phyloP scores from a whole-genome alignment of 495 filamentous ascomycete genomes.

The Penicillium arizonense region DNA sequence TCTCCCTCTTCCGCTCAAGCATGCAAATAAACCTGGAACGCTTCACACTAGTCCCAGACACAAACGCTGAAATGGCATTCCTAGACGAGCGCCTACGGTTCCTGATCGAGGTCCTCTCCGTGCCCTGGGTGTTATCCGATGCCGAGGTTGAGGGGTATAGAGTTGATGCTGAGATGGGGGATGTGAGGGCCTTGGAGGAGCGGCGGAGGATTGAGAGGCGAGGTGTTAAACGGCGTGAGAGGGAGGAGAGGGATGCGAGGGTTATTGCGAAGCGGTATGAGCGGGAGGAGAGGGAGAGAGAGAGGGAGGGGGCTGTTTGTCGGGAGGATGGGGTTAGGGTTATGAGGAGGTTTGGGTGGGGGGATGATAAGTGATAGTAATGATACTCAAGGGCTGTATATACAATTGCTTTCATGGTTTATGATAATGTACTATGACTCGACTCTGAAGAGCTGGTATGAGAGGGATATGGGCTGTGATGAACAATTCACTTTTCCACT shows the following conservation, averaged over 20 bases:
- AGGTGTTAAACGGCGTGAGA: conserved; percentile 32
- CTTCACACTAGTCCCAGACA: conserved; percentile 55
- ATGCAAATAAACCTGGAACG: conserved; percentile 72
- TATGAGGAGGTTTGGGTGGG: conserved; percentile 29
- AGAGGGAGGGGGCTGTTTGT: conserved; percentile 31
- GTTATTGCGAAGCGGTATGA: conserved; percentile 39
- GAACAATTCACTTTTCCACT: not conserved
- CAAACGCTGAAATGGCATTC: conserved; percentile 75
- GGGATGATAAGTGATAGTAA: not conserved
- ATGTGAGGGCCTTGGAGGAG: conserved; percentile 36
- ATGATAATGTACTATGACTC: too few species aligned
- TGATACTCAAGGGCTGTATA: too few species aligned
- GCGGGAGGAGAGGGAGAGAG: conserved; percentile 37
- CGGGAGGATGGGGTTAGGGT: conserved; percentile 32
- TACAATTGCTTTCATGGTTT: too few species aligned
- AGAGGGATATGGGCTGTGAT: too few species aligned
- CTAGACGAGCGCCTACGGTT: conserved; percentile 68
- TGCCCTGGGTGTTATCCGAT: conserved; percentile 64
- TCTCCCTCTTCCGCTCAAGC: conserved; percentile 58
- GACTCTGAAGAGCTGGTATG: too few species aligned
- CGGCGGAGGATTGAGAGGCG: conserved; percentile 38
- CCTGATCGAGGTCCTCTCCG: conserved; percentile 58
- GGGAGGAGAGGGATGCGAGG: conserved; percentile 34
- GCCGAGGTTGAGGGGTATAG: conserved; percentile 55
- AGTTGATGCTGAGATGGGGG: conserved; percentile 46